Conservation (phyloP, 2,329 filamentous ascomycete species). For the Fusarium musae region DNA sequence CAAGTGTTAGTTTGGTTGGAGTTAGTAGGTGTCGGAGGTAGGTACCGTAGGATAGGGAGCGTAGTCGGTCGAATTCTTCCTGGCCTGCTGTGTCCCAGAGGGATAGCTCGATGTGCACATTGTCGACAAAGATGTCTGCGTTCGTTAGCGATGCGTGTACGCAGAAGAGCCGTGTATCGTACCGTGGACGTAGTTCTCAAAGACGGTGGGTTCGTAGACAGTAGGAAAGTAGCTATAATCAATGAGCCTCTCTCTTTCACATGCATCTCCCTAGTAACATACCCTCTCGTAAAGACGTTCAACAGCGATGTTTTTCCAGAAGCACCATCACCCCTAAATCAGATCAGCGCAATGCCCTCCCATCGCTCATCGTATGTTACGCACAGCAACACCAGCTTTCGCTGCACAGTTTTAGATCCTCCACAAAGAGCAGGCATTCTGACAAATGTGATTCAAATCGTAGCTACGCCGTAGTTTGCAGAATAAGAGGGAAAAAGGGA, state of each 20-base stretch:
- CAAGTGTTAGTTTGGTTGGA: background rate
- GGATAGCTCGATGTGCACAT: constrained; percentile 94
- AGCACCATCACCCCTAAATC: constrained; percentile 86
- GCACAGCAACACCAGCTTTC: constrained; percentile 93
- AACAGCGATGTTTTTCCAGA: constrained; percentile 96
- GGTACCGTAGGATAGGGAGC: constrained; percentile 92
- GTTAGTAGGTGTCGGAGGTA: background rate
- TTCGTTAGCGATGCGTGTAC: constrained; percentile 4
- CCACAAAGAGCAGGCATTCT: constrained; percentile 64
- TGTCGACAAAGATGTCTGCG: constrained; percentile 96
- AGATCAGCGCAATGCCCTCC: constrained; percentile 21
- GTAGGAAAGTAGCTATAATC: constrained; percentile 87
- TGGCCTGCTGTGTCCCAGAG: constrained; percentile 99
- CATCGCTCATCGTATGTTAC: constrained; percentile 21
- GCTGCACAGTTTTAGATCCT: constrained; percentile 86
- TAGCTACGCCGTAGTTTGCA: background rate
- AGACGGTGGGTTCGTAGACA: constrained; percentile 97
- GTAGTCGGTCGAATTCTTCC: constrained; percentile 97
- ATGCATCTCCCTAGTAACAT: constrained; percentile 49
- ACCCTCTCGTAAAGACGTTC: constrained; percentile 99
- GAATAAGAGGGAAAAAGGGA: background rate
- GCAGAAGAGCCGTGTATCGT: constrained; percentile 46
- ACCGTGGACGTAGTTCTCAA: constrained; percentile 99
- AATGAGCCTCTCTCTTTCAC: constrained; percentile 21
- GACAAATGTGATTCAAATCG: constrained; percentile 5